phyloP scores from a whole-genome alignment of 257 asterid species.

The Ophiorrhiza pumila region DNA sequence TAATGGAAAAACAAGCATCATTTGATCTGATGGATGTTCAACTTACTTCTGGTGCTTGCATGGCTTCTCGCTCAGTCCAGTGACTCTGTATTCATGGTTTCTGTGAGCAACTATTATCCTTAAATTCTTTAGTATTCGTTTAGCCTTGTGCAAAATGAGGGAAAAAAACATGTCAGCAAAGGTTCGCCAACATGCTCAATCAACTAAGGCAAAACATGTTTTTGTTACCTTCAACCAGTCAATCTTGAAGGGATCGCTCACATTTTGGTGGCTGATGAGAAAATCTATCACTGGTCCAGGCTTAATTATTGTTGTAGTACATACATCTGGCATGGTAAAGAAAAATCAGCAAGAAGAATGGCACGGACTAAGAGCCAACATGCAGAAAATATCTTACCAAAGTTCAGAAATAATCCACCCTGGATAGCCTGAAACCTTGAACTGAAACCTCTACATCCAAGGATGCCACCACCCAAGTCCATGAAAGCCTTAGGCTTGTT shows the following conservation, averaged over 20 bases:
- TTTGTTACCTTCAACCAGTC: slow-evolving; percentile 46
- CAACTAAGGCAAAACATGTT: background rate
- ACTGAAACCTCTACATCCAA: slow-evolving; percentile 47
- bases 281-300: slow-evolving; percentile 47
- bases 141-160: slow-evolving; percentile 28
- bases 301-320: slow-evolving; percentile 39
- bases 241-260: slow-evolving; percentile 35
- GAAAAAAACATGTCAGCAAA: background rate
- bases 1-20: background rate
- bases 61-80: slow-evolving; percentile 39
- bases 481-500: slow-evolving; percentile 29
- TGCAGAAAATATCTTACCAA: slow-evolving; percentile 28
- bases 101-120: slow-evolving; percentile 41
- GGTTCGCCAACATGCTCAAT: background rate
- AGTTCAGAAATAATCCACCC: slow-evolving; percentile 47
- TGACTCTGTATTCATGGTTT: slow-evolving; percentile 38
- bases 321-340: slow-evolving; percentile 35
- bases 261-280: slow-evolving; percentile 37
- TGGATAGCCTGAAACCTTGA: slow-evolving; percentile 45
- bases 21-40: background rate
- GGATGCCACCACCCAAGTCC: slow-evolving; percentile 44
- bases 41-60: slow-evolving; percentile 51
- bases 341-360: slow-evolving; percentile 15
- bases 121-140: slow-evolving; percentile 35
- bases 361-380: slow-evolving; percentile 1